Evolutionary conservation across 1,139 yeast genomes (phyloP).

Genomic region (Blastobotrys arbuscula): DNA sequence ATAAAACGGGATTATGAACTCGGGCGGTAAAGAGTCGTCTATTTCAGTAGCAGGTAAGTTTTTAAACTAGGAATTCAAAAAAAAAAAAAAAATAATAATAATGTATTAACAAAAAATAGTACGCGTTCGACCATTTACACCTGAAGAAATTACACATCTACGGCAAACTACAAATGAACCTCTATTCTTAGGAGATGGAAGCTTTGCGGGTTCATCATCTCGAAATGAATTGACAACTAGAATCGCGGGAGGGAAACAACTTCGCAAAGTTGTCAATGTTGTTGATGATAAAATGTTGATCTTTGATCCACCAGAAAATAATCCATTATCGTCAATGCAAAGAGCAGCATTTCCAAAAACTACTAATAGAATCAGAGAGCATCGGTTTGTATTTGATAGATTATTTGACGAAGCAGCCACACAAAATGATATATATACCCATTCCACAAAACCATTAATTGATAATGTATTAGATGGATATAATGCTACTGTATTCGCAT

Average conservation of each 20-base stretch:
- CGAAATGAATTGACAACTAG: conserved; percentile 7
- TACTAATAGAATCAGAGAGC: conserved; percentile 54
- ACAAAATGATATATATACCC: conserved; percentile 62
- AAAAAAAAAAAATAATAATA: neutral
- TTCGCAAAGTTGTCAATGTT: conserved; percentile 70
- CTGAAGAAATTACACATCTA: conserved; percentile 44
- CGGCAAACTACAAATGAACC: conserved; percentile 31
- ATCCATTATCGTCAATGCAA: conserved; percentile 59
- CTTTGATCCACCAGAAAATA: conserved; percentile 81
- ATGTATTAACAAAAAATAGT: conserved; percentile 18
- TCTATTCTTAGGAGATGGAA: conserved; percentile 55
- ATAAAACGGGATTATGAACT: neutral
- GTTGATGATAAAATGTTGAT: conserved; percentile 86
- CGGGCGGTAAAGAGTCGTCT: conserved; percentile 49
- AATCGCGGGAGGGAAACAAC: conserved; percentile 17
- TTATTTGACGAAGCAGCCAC: conserved; percentile 60
- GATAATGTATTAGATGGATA: conserved; percentile 77
- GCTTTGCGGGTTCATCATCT: conserved; percentile 29
- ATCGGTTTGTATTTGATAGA: conserved; percentile 75
- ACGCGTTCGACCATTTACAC: conserved; percentile 79
- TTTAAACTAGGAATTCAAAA: neutral
- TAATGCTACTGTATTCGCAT: conserved; percentile 91
- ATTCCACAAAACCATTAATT: conserved; percentile 66
- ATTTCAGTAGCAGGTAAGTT: conserved; percentile 61
- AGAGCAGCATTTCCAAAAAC: conserved; percentile 47